phyloP scores from a whole-genome alignment of 306 rosid genomes.

The Begonia peltatifolia region DNA sequence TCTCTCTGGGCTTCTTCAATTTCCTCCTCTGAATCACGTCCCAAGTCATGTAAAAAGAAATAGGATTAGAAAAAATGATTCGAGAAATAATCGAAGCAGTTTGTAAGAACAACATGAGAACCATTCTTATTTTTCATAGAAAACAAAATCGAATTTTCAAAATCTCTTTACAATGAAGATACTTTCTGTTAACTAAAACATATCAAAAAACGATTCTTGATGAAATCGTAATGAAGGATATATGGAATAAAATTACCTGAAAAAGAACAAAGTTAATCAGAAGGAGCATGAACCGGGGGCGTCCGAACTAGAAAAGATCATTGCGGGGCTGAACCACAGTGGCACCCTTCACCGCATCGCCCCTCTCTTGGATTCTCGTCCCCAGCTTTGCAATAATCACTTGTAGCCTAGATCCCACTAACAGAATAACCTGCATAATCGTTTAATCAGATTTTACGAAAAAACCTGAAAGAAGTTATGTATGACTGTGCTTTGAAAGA shows the following conservation, averaged over 20 bases:
- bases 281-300: conserved; percentile 44
- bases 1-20: too few species aligned
- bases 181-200: too few species aligned
- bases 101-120: too few species aligned
- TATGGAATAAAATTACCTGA: conserved; percentile 23
- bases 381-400: conserved; percentile 68
- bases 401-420: conserved; percentile 67
- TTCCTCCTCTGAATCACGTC: conserved; percentile 19
- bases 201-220: too few species aligned
- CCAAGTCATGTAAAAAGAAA: too few species aligned
- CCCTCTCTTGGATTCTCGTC: conserved; percentile 43
- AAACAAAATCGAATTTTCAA: too few species aligned
- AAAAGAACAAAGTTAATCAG: conserved; percentile 62
- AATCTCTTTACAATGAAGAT: too few species aligned
- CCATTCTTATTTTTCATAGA: too few species aligned
- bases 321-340: conserved; percentile 66
- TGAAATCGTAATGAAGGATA: neutral
- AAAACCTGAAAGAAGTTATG: too few species aligned
- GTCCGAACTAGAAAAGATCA: conserved; percentile 67
- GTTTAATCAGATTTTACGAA: neutral
- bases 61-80: too few species aligned
- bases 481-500: neutral
- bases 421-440: conserved; percentile 38
- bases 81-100: too few species aligned
- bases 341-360: conserved; percentile 57